phyloP scores from a whole-genome alignment of 1,284 basidiomycete species.

The Ceratobasidium papillatum region DNA sequence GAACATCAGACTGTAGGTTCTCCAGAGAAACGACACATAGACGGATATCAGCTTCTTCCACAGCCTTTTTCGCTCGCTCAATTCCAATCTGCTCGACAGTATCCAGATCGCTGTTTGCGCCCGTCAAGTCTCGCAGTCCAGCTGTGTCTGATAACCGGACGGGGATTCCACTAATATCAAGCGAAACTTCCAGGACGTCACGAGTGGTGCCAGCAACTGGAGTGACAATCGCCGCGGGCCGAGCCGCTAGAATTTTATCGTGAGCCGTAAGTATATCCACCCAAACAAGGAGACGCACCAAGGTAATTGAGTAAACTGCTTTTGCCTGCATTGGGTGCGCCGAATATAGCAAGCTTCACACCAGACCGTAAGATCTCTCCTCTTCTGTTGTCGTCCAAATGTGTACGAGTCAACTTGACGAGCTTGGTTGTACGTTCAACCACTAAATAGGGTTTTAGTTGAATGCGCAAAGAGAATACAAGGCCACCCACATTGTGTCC shows the following conservation, averaged over 20 bases:
- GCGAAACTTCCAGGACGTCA: constrained; percentile 81
- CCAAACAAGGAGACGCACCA: constrained; percentile 56
- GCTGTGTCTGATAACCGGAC: constrained; percentile 85
- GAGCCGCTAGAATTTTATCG: constrained; percentile 62
- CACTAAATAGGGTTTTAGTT: constrained; percentile 49
- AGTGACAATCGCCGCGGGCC: constrained; percentile 90
- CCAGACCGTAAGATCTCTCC: constrained; percentile 87
- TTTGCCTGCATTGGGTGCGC: constrained; percentile 90
- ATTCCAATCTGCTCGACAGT: constrained; percentile 85
- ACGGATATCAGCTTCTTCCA: constrained; percentile 70
- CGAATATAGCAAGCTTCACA: constrained; percentile 83
- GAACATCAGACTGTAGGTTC: constrained; percentile 52
- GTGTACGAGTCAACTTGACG: constrained; percentile 59
- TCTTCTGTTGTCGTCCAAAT: constrained; percentile 72
- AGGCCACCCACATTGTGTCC: constrained; percentile 62
- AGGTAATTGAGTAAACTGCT: constrained; percentile 84
- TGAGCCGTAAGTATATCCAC: constrained; percentile 1
- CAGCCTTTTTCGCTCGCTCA: constrained; percentile 68
- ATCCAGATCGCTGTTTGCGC: constrained; percentile 61
- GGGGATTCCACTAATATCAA: constrained; percentile 87
- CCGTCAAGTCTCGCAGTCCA: constrained; percentile 64
- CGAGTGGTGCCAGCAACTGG: constrained; percentile 86
- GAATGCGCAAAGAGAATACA: not conserved
- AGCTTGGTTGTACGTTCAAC: constrained; percentile 59
- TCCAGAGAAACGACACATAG: constrained; percentile 81